Evolutionary conservation across 257 asterid genomes (phyloP), one percentile per base, ranked within the genome.

Genomic region (Solanum appendiculatum): DNA sequence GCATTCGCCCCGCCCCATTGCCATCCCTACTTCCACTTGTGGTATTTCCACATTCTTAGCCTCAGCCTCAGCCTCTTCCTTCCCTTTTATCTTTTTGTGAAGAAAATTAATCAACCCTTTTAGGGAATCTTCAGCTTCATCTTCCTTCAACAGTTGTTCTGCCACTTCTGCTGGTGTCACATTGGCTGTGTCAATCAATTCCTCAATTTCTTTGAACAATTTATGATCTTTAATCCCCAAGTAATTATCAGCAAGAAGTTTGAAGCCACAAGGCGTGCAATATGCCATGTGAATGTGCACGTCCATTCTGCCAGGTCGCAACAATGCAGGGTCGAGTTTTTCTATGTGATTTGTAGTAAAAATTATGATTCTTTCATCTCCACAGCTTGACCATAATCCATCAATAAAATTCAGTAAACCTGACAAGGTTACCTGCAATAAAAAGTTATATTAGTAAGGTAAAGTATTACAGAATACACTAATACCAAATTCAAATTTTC

Each of bases 281-380:
- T 93, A 92, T 0, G 98, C 92, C 94, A 95, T 89, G 88, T 93
- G 88, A 25, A 95, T 88, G 87, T 93, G 98, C 77, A 93, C 88
- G 33, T 95, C 98, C 98, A 94, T 95, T 1, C 96, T 89, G 5
- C 98, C 95, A 0, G 98, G 95, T 3, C 96, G 92, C 27, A 93
- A 77, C 39, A 94, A 44, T 0, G 98, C 98, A 7, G 94, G 94
- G 74, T 94, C 96, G 3, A 94, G 91, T 90, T 91, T 92, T 27
- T 94, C 95, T 1, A 89, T 72, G 90, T 93, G 96, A 77, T 94
- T 94, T 8, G 95, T 94, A 0, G 97, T 93, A 91, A 94, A 94
- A 15, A 94, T 90, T 44, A 94, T 93, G 86, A 93, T 92, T 86
- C 97, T 88, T 73, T 93, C 94, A 14, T 92, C 96, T 0, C 97